Conservation (phyloP, 176 grass and related monocot genomes). For the maize (Zea mays) region Zm-B73-REFERENCE-NAM-5.0 NC_050105.1:145651501-145652000, state of each 20-base stretch:
- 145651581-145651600: conserved; percentile 53
- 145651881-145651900: neutral
- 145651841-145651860: conserved; percentile 9
- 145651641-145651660: conserved; percentile 51
- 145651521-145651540: conserved; percentile 33
- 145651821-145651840: conserved; percentile 33
- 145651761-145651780: conserved; percentile 28
- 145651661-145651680: conserved; percentile 52
- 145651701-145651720: conserved; percentile 62
- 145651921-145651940: too few relatives aligned
- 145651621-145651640: conserved; percentile 58
- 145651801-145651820: conserved; percentile 30
- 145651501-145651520: conserved; percentile 44
- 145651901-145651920: conserved; percentile 14
- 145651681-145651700: conserved; percentile 42
- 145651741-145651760: conserved; percentile 30
- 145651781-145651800: conserved; percentile 32
- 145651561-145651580: conserved; percentile 30
- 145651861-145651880: neutral
- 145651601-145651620: conserved; percentile 58
- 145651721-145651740: conserved; percentile 57
- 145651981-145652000: too few relatives aligned
- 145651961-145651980: too few relatives aligned
- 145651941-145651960: too few relatives aligned
- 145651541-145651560: conserved; percentile 16